Conservation (phyloP, 225 moss, liverwort and hornwort genomes). For the Pseudoscleropodium purum region DNA sequence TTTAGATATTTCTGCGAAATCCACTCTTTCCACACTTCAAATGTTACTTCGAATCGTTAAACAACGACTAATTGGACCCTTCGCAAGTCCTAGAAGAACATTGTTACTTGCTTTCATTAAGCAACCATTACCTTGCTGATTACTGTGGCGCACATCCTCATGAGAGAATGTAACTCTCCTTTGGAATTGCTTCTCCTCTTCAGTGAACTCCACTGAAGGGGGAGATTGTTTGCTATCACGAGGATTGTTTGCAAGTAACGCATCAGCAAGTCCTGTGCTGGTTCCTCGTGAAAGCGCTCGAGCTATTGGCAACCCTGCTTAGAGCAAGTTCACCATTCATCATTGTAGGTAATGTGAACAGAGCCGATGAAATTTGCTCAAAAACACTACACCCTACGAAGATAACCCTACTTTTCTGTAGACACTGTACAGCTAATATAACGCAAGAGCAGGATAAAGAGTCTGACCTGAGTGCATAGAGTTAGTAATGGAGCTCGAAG, state of each 20-base stretch:
- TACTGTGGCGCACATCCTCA: constrained; percentile 15
- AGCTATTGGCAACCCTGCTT: constrained; percentile 2
- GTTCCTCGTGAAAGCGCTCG: background rate
- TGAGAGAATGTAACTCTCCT: background rate
- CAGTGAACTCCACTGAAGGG: constrained; percentile 2
- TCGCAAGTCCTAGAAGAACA: background rate
- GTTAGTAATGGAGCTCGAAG: background rate
- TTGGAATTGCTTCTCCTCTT: constrained; percentile 7
- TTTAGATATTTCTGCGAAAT: background rate
- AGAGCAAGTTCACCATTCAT: background rate
- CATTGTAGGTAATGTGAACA: background rate
- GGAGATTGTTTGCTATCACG: background rate
- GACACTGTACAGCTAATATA: background rate
- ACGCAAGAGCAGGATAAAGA: background rate
- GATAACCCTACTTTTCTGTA: background rate
- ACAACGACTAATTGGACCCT: background rate
- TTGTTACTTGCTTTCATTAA: background rate
- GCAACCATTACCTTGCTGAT: constrained; percentile 22
- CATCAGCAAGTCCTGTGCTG: constrained; percentile 13
- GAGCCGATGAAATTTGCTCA: background rate
- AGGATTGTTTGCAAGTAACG: constrained; percentile 2
- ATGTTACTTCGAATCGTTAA: background rate
- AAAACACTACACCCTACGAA: background rate
- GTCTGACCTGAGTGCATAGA: constrained; percentile 14
- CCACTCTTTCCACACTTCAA: background rate